Percentiles rank a stretch among this genome's conserved stretches.
These are phyloP conservation scores for Linum lewisii DNA, from an alignment of 345 rosid genomes.

Conservation along the genomic window DNA sequence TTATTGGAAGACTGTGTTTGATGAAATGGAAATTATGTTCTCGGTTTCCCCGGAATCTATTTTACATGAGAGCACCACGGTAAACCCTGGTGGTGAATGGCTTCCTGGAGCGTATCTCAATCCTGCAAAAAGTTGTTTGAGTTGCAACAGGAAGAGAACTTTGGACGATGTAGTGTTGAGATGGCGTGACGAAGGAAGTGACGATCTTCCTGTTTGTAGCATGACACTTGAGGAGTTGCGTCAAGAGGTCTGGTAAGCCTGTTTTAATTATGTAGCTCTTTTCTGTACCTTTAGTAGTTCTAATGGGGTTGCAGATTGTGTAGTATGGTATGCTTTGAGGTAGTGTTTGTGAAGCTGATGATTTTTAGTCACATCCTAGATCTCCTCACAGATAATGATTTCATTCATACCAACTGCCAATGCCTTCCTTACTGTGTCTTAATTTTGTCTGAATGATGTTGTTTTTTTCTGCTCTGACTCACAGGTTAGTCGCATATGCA, in stretches of 20 bases:
- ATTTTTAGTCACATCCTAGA: no score
- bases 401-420: no score
- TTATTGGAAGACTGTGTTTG: slow-evolving; percentile 72
- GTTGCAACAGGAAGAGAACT: slow-evolving; percentile 34
- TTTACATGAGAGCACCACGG: slow-evolving; percentile 20
- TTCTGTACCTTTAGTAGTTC: no score
- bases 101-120: slow-evolving; percentile 81
- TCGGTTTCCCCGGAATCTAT: slow-evolving; percentile 60
- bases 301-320: no score
- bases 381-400: no score
- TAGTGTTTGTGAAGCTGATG: no score
- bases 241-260: slow-evolving; percentile 73
- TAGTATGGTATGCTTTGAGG: no score
- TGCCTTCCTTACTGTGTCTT: not conserved
- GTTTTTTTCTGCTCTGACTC: slow-evolving; percentile 11
- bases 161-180: slow-evolving; percentile 50
- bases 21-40: slow-evolving; percentile 50
- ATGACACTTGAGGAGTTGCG: slow-evolving; percentile 73
- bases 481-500: slow-evolving; percentile 76
- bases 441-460: slow-evolving; percentile 1
- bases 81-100: slow-evolving; percentile 79
- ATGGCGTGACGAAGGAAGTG: slow-evolving; percentile 87
- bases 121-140: slow-evolving; percentile 68
- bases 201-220: slow-evolving; percentile 47
- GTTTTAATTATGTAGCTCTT: slow-evolving; percentile 11